These are phyloP conservation scores for Exophiala xenobiotica DNA, from an alignment of 2,329 filamentous ascomycete genomes.

Conservation along the genomic window DNA sequence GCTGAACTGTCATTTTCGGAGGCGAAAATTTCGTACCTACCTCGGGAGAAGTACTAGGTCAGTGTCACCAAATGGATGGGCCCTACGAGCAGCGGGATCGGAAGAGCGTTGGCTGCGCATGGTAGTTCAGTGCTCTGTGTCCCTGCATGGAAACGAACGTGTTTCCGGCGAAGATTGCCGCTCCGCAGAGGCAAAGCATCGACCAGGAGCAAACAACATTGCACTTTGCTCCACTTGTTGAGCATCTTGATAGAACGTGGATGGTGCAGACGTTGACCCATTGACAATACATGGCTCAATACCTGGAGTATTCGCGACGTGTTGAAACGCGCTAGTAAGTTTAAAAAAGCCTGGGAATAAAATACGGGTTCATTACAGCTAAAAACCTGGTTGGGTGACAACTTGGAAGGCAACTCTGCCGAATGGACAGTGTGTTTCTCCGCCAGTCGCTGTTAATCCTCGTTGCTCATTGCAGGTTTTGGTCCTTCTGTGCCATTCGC, in stretches of 20 bases:
- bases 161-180: not conserved
- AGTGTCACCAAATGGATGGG: not conserved
- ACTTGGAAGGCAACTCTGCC: not conserved
- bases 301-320: not conserved
- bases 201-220: not conserved
- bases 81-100: not conserved
- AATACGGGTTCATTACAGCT: not conserved
- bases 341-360: not conserved
- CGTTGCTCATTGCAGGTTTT: too few relatives aligned
- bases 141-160: not conserved
- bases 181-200: not conserved
- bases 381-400: not conserved
- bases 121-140: not conserved
- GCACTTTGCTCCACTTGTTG: not conserved
- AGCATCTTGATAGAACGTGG: not conserved
- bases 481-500: too few relatives aligned
- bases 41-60: not conserved
- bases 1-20: not conserved
- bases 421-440: not conserved
- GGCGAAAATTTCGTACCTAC: not conserved
- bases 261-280: not conserved
- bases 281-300: too few relatives aligned
- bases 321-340: not conserved
- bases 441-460: too few relatives aligned
- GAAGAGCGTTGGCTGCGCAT: not conserved